These are phyloP conservation scores for Hericium rajendrae DNA, from an alignment of 768 basidiomycete genomes.

Conservation along the genomic window DNA sequence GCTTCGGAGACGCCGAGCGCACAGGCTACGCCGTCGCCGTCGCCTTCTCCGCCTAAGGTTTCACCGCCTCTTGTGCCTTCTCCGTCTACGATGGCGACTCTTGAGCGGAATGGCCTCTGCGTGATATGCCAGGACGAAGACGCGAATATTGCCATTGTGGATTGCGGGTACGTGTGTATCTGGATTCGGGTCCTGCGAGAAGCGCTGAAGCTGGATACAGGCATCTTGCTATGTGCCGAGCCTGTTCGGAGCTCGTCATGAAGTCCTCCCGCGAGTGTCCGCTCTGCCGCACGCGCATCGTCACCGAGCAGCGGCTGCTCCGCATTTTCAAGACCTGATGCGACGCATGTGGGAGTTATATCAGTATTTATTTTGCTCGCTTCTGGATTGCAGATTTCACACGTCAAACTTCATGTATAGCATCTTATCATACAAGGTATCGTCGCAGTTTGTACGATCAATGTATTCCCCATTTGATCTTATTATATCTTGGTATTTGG, in stretches of 20 bases:
- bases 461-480: no score
- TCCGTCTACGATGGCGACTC: conserved; percentile 24
- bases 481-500: no score
- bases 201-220: conserved; percentile 26
- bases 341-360: neutral
- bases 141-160: conserved; percentile 86
- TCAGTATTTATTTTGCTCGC: neutral
- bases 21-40: conserved; percentile 14
- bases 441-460: no score
- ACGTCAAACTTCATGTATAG: no score
- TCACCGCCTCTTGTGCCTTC: neutral
- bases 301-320: conserved; percentile 71
- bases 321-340: conserved; percentile 56
- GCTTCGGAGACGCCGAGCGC: conserved; percentile 2
- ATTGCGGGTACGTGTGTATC: conserved; percentile 70
- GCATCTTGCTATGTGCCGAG: conserved; percentile 73
- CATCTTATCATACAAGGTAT: no score
- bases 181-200: neutral
- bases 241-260: conserved; percentile 74
- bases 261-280: conserved; percentile 79
- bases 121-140: conserved; percentile 93
- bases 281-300: conserved; percentile 79
- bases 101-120: conserved; percentile 71
- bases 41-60: conserved; percentile 14
- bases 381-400: neutral